Base-by-base conservation (phyloP, 2,329 filamentous ascomycete genomes). In the Canariomyces notabilis region DNA sequence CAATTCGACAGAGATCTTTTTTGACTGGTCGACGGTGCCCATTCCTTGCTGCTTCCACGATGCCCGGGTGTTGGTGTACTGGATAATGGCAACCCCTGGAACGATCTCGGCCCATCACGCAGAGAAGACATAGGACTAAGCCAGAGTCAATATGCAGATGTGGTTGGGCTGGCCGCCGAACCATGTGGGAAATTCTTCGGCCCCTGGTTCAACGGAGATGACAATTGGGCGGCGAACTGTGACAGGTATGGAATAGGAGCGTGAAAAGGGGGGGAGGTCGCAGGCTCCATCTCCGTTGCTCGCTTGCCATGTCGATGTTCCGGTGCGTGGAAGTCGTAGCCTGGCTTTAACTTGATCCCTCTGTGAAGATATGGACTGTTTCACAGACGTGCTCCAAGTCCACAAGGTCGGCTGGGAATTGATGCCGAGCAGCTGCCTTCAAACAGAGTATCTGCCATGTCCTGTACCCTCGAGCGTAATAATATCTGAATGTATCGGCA, bases 61-160 rank as follows among this genome's bases (percentile, higher is more conserved):
- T 12, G 43, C 36, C 5, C 21, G 34, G 36, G 19, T 45, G 20
- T 45, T 35, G 15, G 35, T 38, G 26, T 39, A 44, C 4, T 33
- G n/a, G 16, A 39, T 19, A 37, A 5, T 14, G 23, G 35, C 39
- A 16, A 35, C 35, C 5, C 42, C 35, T 32, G 42, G 42, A 9
- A 44, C 18, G 37, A 38, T 18, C 23, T 44, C 35, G 23, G 42
- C 42, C 35, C 35, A 44, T 33, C 35, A 18, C 16, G 42, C 35
- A n/a, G 42, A 44, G 26, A 37, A n/a, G 18, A 49, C 42, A 22
- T 44, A 44, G 16, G 42, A 36, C 37, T 32, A 41, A 21, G 36
- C 41, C 6, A 44, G 37, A 2, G 42, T 44, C 20, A 44, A 35
- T 4, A 49, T 37, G 12, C 32, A 14, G 19, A 38, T 9, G 23